Base-by-base conservation (phyloP, 2,329 filamentous ascomycete species). In the Colletotrichum scovillei region DNA sequence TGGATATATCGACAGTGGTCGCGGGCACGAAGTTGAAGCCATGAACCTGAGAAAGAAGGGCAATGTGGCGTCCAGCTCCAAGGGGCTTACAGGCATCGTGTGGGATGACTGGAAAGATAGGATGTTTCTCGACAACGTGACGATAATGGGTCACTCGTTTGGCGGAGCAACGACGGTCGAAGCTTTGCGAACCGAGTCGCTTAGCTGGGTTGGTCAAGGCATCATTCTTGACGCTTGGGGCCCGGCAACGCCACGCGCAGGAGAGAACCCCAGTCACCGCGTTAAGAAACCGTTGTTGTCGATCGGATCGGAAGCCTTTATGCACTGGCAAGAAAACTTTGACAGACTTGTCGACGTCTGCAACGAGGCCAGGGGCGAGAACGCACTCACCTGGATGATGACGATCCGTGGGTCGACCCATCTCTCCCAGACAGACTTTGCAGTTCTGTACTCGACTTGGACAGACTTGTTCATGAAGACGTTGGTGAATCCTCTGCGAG, bases 141-240 rank as follows among this genome's bases (percentile, higher is more conserved):
- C 90, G 1, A 85, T 89, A 72, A 88, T 92, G 76, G 91, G 91
- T 0, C 91, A 93, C 78, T 92, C 89, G 1, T 93, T 93, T 75
- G 91, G 91, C 22, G 91, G 90, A 2, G 91, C 91, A 9, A 92
- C 91, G 0, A 86, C 88, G 0, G 86, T 91, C 2, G 90, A 93
- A 77, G 84, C 91, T 5, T 83, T 92, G 42, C 84, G 92, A 24
- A 84, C 89, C 63, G 80, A 83, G 30, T 84, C 89, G 26, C 83
- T 92, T 72, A 76, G 83, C 9, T 92, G 89, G 80, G 82, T 93
- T 26, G 85, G 88, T 4, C 91, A 92, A 77, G 91, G 90, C 2
- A 89, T 93, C 69, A 87, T 92, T 30, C 90, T 93, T 71, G 91
- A 93, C 75, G 88, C 91, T 8, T 93, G 91, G 91, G 91, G 87